Base-by-base conservation (phyloP, 2,329 filamentous ascomycete genomes). In the Fusarium sulawesiense region DNA sequence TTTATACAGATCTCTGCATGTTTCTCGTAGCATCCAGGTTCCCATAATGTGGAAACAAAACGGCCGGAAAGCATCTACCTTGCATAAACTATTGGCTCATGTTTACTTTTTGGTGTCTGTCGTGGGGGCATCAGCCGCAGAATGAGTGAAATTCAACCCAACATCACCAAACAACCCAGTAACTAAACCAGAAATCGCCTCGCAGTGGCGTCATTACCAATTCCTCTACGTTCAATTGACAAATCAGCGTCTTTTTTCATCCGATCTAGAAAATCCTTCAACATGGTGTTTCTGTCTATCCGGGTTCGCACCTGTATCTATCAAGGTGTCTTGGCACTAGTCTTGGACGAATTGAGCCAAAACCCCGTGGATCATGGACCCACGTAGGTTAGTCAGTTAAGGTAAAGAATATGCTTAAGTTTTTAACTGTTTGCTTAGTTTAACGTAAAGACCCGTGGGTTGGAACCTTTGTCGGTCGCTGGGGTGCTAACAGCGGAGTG, bases 351-450 rank as follows among this genome's bases (percentile, higher is more conserved):
- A 53, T 59, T 25, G 44, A 60, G n/a, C 34, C 34, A 34, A 20
- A 6, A n/a, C 5, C 0, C 10, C 23, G 50, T 41, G 46, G 49
- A 56, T 41, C 42, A 7, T 1, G 47, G 20, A 32, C 29, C 62
- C 45, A 66, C 60, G 41, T 4, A 10, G 7, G 44, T 30, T 53
- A 27, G 45, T 50, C 61, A 40, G 50, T 74, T 56, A 48, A 72
- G 70, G 65, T 69, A 69, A 75, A 60, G 57, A 71, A 72, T 75
- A 75, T 75, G 73, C 73, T 75, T 75, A 75, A 74, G 6, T 21
- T 10, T 13, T 51, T 49, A 51, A 49, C 41, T 49, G 46, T 21
- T 27, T 21, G 49, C n/a, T 27, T 37, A 14, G 9, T 10, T 16
- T 9, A 44, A 51, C 40, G 56, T 40, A 50, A 21, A 21, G 21